Evolutionary conservation across 345 rosid species (phyloP).

Genomic region (Hibiscus syriacus): DNA sequence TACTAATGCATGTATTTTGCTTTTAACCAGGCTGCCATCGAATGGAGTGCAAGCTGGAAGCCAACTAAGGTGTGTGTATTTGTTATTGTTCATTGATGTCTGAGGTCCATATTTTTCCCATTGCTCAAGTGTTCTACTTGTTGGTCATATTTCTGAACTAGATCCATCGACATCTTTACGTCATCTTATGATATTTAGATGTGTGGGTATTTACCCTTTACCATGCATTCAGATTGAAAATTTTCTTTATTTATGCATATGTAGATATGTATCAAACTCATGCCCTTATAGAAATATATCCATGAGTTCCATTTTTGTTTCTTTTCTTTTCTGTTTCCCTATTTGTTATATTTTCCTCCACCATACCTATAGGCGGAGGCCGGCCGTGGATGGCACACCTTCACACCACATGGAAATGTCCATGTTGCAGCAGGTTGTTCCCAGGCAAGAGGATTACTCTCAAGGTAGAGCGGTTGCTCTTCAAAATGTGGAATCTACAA

Average conservation of each 20-base stretch:
- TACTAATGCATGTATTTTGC: constrained; percentile 12
- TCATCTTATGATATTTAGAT: not conserved
- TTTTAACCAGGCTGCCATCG: constrained; percentile 35
- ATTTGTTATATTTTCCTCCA: not conserved
- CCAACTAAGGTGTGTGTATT: constrained; percentile 63
- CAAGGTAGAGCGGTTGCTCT: constrained; percentile 73
- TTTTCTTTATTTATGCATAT: too few species aligned
- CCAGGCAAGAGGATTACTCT: constrained; percentile 61
- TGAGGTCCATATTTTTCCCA: constrained; percentile 4
- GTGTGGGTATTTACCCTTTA: not conserved
- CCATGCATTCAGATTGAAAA: not conserved
- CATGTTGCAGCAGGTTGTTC: constrained; percentile 81
- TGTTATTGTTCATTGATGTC: not conserved
- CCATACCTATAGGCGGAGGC: constrained; percentile 50
- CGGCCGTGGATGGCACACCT: constrained; percentile 60
- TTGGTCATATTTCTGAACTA: constrained; percentile 1
- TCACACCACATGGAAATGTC: constrained; percentile 78
- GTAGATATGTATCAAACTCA: not conserved
- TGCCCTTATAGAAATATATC: not conserved
- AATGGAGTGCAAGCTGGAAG: constrained; percentile 57
- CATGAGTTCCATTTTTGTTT: not conserved
- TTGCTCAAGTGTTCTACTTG: not conserved
- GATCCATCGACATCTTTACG: too few species aligned
- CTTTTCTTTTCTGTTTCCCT: not conserved
- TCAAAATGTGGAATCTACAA: constrained; percentile 81